Evolutionary conservation across 2,329 filamentous ascomycete genomes (phyloP).

Genomic region (Pseudogymnoascus pannorum): DNA sequence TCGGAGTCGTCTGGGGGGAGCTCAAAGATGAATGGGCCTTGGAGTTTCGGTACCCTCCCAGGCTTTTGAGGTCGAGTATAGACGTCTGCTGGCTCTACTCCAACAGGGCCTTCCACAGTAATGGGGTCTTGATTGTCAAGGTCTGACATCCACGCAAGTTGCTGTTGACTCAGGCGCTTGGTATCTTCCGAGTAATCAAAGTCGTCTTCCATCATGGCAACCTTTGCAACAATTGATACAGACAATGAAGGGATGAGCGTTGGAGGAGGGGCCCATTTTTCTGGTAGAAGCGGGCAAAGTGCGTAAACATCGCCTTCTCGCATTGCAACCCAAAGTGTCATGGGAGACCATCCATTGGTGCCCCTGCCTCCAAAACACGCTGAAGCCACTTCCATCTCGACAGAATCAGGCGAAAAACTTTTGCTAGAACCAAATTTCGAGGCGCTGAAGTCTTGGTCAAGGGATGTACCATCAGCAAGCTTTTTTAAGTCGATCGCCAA

Average conservation of each 20-base stretch:
- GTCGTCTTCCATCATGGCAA: constrained; percentile 56
- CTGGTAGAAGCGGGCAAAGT: constrained; percentile 80
- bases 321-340: constrained; percentile 98
- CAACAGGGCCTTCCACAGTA: constrained; percentile 41
- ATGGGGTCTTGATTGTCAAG: constrained; percentile 55
- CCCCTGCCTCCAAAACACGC: constrained; percentile 66
- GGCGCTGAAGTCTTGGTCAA: constrained; percentile 76
- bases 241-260: constrained; percentile 76
- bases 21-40: constrained; percentile 54
- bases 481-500: constrained; percentile 84
- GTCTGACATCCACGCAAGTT: constrained; percentile 61
- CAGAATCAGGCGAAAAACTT: constrained; percentile 78
- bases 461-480: constrained; percentile 72
- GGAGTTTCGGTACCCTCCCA: constrained; percentile 50
- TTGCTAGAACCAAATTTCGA: constrained; percentile 67
- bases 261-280: constrained; percentile 72
- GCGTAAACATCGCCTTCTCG: constrained; percentile 88
- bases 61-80: constrained; percentile 51
- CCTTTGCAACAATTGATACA: constrained; percentile 71
- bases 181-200: constrained; percentile 43
- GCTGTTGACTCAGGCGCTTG: constrained; percentile 54
- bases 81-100: constrained; percentile 46
- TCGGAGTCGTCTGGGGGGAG: constrained; percentile 41
- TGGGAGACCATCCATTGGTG: constrained; percentile 83
- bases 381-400: constrained; percentile 90